Percentiles rank a stretch among this genome's conserved stretches.
Evolutionary conservation across 306 rosid genomes (phyloP).

Genomic region (Comarum palustre): DNA sequence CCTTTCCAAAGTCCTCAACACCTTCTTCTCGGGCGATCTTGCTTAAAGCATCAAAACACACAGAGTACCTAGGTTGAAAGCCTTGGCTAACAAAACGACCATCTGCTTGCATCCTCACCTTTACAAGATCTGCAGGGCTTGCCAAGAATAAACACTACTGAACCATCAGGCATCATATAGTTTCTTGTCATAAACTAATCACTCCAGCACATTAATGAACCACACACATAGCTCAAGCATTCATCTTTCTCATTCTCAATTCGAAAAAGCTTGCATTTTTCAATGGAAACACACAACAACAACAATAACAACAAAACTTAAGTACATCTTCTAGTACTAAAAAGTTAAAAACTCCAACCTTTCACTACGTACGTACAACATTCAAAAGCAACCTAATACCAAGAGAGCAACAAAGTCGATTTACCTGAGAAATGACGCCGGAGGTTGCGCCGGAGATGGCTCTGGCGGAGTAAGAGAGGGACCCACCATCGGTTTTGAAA

Average conservation of each 20-base stretch:
- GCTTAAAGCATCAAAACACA: constrained; percentile 65
- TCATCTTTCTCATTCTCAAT: neutral
- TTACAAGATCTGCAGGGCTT: constrained; percentile 93
- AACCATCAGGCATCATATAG: neutral
- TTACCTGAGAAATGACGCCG: constrained; percentile 80
- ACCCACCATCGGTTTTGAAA: constrained; percentile 33
- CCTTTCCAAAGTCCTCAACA: constrained; percentile 71
- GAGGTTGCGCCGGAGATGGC: constrained; percentile 72
- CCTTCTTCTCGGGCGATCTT: constrained; percentile 69
- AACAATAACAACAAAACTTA: neutral
- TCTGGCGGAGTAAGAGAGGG: constrained; percentile 49
- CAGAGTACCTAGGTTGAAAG: constrained; percentile 64
- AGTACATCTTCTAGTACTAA: neutral
- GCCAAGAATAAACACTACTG: constrained; percentile 15
- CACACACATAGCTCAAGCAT: neutral
- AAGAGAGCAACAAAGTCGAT: neutral
- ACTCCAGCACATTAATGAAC: neutral
- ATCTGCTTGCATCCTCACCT: constrained; percentile 95
- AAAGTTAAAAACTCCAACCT: too few relatives aligned
- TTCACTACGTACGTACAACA: neutral
- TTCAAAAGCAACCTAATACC: neutral
- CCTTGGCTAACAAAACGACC: constrained; percentile 58
- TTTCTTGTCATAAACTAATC: neutral
- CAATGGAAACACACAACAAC: too few relatives aligned
- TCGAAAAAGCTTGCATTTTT: neutral